Percentiles rank a stretch among this genome's conserved stretches.
Evolutionary conservation across 805 yeast species (phyloP).

Genomic region (Hermanozyma aechmeae): DNA sequence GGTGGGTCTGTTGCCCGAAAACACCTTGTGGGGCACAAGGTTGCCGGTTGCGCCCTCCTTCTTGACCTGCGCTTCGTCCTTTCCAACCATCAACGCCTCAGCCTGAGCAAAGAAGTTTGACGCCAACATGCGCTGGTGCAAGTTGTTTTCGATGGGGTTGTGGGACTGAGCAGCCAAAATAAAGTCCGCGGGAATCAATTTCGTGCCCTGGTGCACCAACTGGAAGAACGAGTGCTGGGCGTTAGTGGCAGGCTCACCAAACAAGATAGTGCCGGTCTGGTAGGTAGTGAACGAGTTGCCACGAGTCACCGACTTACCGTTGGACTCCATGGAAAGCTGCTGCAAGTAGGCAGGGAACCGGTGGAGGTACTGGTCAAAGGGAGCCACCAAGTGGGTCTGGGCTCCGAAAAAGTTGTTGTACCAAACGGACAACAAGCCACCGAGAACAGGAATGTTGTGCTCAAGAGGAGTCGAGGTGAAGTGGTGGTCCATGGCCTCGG

Average conservation of each 20-base stretch:
- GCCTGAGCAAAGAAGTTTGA: slow-evolving; percentile 98
- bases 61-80: slow-evolving; percentile 73
- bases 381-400: slow-evolving; percentile 96
- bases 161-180: slow-evolving; percentile 95
- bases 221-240: slow-evolving; percentile 99
- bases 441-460: slow-evolving; percentile 85
- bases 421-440: slow-evolving; percentile 94
- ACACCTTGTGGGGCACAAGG: slow-evolving; percentile 89
- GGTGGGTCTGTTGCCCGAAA: slow-evolving; percentile 98
- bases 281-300: slow-evolving; percentile 85
- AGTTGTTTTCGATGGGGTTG: slow-evolving; percentile 89
- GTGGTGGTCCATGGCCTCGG: slow-evolving; percentile 93
- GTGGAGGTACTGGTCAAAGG: slow-evolving; percentile 97
- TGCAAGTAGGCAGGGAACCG: slow-evolving; percentile 99
- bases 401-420: slow-evolving; percentile 98
- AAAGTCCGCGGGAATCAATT: slow-evolving; percentile 94
- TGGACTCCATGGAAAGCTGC: slow-evolving; percentile 98
- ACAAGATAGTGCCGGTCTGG: slow-evolving; percentile 91
- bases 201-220: slow-evolving; percentile 98
- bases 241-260: slow-evolving; percentile 98
- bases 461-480: slow-evolving; percentile 77
- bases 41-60: slow-evolving; percentile 84
- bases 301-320: slow-evolving; percentile 96
- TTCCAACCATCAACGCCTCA: slow-evolving; percentile 96
- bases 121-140: slow-evolving; percentile 98